Conservation (phyloP, 441 rosid genomes). For the Arabidopsis hybrid region DNA sequence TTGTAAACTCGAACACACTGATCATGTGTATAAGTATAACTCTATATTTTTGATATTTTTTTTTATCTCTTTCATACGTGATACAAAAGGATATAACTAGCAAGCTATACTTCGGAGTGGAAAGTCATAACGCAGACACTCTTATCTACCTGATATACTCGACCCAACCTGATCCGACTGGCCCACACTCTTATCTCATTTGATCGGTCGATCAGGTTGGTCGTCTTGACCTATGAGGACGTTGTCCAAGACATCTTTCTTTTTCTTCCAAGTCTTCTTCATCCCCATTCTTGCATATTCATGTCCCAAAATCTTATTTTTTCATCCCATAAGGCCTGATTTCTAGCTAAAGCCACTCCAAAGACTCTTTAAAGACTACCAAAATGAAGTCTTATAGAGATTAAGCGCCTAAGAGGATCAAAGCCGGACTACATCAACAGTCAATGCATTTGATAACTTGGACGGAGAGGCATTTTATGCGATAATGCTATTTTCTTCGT, state of each 20-base stretch:
- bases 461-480: neutral
- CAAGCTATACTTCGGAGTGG: neutral
- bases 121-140: no score
- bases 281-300: constrained; percentile 6
- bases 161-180: no score
- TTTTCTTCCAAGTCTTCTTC: neutral
- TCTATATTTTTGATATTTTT: neutral
- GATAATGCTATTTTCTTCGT: constrained; percentile 39
- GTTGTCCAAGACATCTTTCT: constrained; percentile 11
- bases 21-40: neutral
- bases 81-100: neutral
- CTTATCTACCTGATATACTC: no score
- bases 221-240: neutral
- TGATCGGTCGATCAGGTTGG: neutral
- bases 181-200: no score
- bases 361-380: neutral
- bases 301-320: neutral
- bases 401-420: neutral
- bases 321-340: constrained; percentile 3
- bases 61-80: neutral
- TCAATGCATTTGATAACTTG: constrained; percentile 5
- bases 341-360: constrained; percentile 1
- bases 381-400: neutral
- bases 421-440: neutral
- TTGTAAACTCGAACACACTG: neutral